Evolutionary conservation across 768 basidiomycete species (phyloP).

Genomic region (Agaricus subrufescens): DNA sequence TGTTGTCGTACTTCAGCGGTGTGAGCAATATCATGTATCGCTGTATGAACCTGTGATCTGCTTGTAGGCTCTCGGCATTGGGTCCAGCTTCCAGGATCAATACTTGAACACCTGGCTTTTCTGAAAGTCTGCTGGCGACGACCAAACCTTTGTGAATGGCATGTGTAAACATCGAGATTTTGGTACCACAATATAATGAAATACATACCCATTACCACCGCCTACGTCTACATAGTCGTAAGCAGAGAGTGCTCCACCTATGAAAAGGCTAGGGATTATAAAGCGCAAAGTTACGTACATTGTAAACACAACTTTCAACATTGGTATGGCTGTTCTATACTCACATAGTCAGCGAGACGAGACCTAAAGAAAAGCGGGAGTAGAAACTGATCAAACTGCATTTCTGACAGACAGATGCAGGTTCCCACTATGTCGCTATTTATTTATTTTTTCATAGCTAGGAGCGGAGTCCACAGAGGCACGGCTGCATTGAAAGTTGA

Average conservation of each 20-base stretch:
- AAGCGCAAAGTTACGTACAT: not conserved
- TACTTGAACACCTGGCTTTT: conserved; percentile 24
- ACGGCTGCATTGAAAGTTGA: too few species aligned
- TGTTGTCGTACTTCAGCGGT: too few species aligned
- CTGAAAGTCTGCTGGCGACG: conserved; percentile 30
- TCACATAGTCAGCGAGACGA: too few species aligned
- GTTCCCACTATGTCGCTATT: too few species aligned
- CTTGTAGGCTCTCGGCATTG: conserved; percentile 28
- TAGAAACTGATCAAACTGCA: too few species aligned
- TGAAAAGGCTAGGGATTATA: not conserved
- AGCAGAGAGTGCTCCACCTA: not conserved
- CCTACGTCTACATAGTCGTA: conserved; percentile 31
- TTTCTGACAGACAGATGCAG: too few species aligned
- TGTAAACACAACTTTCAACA: not conserved
- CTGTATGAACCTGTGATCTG: too few species aligned
- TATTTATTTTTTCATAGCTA: too few species aligned
- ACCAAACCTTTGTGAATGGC: conserved; percentile 22
- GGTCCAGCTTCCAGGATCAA: conserved; percentile 35
- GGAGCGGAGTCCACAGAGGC: too few species aligned
- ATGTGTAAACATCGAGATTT: not conserved
- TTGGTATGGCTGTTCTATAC: too few species aligned
- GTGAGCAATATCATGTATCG: too few species aligned
- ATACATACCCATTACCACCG: conserved; percentile 26
- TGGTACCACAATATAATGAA: not conserved
- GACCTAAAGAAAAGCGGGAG: too few species aligned